Evolutionary conservation across 1,284 basidiomycete genomes (phyloP).

Genomic region (Testicularia cyperi): DNA sequence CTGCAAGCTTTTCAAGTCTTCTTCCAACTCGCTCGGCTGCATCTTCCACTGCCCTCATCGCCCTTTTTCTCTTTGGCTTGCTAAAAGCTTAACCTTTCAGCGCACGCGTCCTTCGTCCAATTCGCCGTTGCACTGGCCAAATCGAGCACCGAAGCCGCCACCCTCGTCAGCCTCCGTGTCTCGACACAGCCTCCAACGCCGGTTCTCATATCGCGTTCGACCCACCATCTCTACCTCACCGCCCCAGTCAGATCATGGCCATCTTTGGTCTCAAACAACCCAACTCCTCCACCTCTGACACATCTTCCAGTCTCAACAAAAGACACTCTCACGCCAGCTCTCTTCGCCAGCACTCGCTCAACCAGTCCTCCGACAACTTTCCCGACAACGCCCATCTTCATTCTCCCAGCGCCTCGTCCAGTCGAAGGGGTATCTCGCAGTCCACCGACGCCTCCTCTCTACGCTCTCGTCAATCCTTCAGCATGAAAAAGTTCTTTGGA

Average conservation of each 20-base stretch:
- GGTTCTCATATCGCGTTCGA: background rate
- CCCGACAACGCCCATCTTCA: conserved; percentile 30
- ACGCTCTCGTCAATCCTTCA: conserved; percentile 25
- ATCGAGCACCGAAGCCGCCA: too few relatives aligned
- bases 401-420: too few relatives aligned
- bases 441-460: conserved; percentile 26
- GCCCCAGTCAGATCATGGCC: conserved; percentile 23
- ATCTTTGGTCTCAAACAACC: conserved; percentile 31
- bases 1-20: too few relatives aligned
- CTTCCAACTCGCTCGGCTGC: too few relatives aligned
- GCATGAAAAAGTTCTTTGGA: conserved; percentile 42
- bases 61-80: too few relatives aligned
- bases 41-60: too few relatives aligned
- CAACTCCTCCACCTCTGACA: conserved; percentile 25
- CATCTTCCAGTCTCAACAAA: conserved; percentile 11
- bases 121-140: background rate
- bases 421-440: conserved; percentile 13
- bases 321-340: too few relatives aligned
- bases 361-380: conserved; percentile 35
- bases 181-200: too few relatives aligned
- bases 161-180: too few relatives aligned
- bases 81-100: background rate
- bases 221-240: background rate
- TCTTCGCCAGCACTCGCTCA: too few relatives aligned
- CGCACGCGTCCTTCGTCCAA: background rate